Evolutionary conservation across 257 asterid genomes (phyloP).

Genomic region (Primulina eburnea): DNA sequence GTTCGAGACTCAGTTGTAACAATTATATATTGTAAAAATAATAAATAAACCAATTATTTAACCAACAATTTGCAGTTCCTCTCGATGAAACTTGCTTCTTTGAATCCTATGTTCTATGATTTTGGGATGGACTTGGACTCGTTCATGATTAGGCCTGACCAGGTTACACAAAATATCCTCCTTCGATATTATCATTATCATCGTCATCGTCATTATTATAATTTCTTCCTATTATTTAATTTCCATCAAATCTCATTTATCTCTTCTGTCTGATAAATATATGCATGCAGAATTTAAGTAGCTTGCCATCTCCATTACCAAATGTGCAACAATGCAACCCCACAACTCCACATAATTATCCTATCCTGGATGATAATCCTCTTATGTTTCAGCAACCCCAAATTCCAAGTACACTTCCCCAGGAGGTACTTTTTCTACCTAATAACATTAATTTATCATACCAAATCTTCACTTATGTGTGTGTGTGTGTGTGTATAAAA

Average conservation of each 20-base stretch:
- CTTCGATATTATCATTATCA: background rate
- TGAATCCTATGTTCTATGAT: conserved; percentile 62
- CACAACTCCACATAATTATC: conserved; percentile 37
- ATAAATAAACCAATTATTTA: background rate
- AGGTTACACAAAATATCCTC: conserved; percentile 49
- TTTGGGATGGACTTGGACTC: conserved; percentile 70
- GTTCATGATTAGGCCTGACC: conserved; percentile 55
- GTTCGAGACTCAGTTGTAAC: too few relatives aligned
- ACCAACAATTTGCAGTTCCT: conserved; percentile 52
- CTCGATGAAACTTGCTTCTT: conserved; percentile 83
- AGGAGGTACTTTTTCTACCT: conserved; percentile 21
- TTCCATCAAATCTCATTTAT: background rate
- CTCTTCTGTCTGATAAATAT: conserved; percentile 14
- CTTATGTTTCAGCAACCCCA: conserved; percentile 45
- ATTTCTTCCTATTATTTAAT: background rate
- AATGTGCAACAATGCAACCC: conserved; percentile 34
- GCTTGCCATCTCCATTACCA: conserved; percentile 39
- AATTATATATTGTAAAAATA: too few relatives aligned
- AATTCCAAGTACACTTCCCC: conserved; percentile 22
- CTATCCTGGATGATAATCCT: conserved; percentile 39
- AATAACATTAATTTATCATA: background rate
- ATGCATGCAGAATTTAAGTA: conserved; percentile 47
- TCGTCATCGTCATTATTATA: background rate
- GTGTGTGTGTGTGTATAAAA: background rate
- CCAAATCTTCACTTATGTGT: too few relatives aligned